These are phyloP conservation scores for Sambucus nigra DNA, from an alignment of 129 eudicot species.

Conservation along the genomic window DNA sequence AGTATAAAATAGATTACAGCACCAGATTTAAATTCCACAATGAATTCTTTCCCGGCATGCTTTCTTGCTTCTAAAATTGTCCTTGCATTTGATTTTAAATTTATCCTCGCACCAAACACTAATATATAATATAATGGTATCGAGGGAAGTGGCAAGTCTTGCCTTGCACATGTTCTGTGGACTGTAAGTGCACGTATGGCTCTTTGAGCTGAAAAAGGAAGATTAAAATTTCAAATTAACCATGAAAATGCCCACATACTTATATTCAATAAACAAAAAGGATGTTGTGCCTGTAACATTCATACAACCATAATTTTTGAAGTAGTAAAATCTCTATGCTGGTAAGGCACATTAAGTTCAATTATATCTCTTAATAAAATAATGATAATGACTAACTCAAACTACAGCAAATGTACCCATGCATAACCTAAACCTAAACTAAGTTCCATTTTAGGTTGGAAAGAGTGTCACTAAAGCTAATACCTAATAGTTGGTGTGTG, in stretches of 20 bases:
- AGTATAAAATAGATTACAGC: constrained; percentile 74
- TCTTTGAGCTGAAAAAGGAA: constrained; percentile 71
- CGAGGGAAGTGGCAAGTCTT: constrained; percentile 66
- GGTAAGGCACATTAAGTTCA: background rate
- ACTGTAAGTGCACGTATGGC: constrained; percentile 48
- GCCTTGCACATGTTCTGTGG: constrained; percentile 58
- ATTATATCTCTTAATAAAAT: too few relatives aligned
- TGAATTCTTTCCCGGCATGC: constrained; percentile 65
- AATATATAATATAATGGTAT: constrained; percentile 57
- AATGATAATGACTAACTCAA: too few relatives aligned
- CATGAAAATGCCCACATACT: constrained; percentile 83
- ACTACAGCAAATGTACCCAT: background rate
- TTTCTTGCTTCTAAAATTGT: constrained; percentile 68
- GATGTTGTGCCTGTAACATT: constrained; percentile 64
- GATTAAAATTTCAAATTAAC: constrained; percentile 71
- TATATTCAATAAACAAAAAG: constrained; percentile 56
- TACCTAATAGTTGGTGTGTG: background rate
- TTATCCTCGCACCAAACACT: constrained; percentile 91
- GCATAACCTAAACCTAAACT: background rate
- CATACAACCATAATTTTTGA: background rate
- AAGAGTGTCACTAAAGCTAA: background rate
- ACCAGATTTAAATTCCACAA: constrained; percentile 54
- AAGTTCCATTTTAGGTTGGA: background rate
- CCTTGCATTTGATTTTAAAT: constrained; percentile 69
- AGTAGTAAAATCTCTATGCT: background rate